phyloP scores from a whole-genome alignment of 2,329 filamentous ascomycete genomes.

The Juglanconis juglandina region DNA sequence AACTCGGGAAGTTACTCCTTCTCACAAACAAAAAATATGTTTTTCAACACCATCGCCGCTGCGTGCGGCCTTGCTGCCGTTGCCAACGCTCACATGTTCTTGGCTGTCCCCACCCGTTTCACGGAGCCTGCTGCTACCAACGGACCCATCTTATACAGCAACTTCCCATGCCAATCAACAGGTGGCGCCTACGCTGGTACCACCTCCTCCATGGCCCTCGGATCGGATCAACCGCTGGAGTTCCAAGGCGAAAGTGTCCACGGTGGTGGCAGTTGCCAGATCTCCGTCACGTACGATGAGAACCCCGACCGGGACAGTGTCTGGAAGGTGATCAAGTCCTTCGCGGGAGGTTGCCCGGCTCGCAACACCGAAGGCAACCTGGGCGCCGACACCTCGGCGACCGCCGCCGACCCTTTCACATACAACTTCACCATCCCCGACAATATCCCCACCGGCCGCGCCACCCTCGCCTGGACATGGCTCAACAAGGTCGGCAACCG shows the following conservation, averaged over 20 bases:
- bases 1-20: slow-evolving; percentile 17
- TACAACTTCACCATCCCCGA: slow-evolving; percentile 72
- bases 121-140: slow-evolving; percentile 44
- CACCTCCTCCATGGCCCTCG: slow-evolving; percentile 46
- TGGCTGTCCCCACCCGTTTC: slow-evolving; percentile 67
- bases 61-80: slow-evolving; percentile 55
- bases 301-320: slow-evolving; percentile 61
- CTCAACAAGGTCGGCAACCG: slow-evolving; percentile 89
- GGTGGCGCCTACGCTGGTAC: slow-evolving; percentile 29
- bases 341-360: slow-evolving; percentile 80
- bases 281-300: slow-evolving; percentile 78
- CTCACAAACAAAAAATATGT: slow-evolving; percentile 43
- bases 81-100: slow-evolving; percentile 71
- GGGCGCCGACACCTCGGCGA: slow-evolving; percentile 38
- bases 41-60: slow-evolving; percentile 44
- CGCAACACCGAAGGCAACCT: slow-evolving; percentile 56
- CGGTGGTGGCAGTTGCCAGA: slow-evolving; percentile 88
- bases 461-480: slow-evolving; percentile 89
- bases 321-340: slow-evolving; percentile 89
- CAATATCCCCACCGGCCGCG: slow-evolving; percentile 70
- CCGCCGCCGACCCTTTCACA: slow-evolving; percentile 43
- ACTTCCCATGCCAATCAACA: slow-evolving; percentile 81
- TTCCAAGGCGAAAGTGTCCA: slow-evolving; percentile 76
- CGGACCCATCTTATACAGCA: slow-evolving; percentile 61
- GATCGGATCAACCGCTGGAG: slow-evolving; percentile 56